Base-by-base conservation (phyloP, 371 early-diverging fungal genomes). In the Rhizopus sp. region DNA sequence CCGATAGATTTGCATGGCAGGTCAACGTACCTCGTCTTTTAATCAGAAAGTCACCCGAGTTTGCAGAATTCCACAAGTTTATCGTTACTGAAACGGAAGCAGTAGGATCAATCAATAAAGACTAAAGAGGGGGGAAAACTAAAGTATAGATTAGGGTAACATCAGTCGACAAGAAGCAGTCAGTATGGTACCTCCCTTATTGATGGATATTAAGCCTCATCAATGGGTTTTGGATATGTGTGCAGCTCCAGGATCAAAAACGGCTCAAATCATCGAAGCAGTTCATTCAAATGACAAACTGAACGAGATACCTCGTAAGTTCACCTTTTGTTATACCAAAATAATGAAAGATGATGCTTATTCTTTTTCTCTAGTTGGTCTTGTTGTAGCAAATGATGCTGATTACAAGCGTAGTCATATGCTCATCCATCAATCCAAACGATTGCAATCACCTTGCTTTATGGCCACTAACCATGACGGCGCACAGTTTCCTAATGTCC, bases 361-460 rank as follows among this genome's bases (percentile, higher is more conserved):
- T 9, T 34, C 3, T 46, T 15, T 2, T 16, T 32, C 45, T 34
- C 60, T 74, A 68, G 82, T 74, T 34, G 98, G 98, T n/a, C 66
- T 99, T 23, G 88, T 99, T n/a, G 83, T 99, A 49, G 98, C 99
- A 34, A 99, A 99, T 74, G 99, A 99, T 74, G 86, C 93, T 3
- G 94, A 97, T 69, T 83, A 88, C 66, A 88, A 89, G 64, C 85
- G 99, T 60, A 84, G 91, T 41, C 91, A 94, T 64, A 93, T 97
- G 91, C 79, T 99, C 55, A 93, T 99, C 40, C 96, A 93, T 72
- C 98, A 99, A 74, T 87, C 90, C 48, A 96, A 93, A 70, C 86
- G 98, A 17, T 85, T 96, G 33, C 91, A 91, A 72, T 91, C 92
- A 54, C 93, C 95, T 13, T 89, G 89, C 62, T 81, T 99, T 53